These are phyloP conservation scores for Cercophora samala DNA, from an alignment of 495 filamentous ascomycete genomes.

Conservation along the genomic window DNA sequence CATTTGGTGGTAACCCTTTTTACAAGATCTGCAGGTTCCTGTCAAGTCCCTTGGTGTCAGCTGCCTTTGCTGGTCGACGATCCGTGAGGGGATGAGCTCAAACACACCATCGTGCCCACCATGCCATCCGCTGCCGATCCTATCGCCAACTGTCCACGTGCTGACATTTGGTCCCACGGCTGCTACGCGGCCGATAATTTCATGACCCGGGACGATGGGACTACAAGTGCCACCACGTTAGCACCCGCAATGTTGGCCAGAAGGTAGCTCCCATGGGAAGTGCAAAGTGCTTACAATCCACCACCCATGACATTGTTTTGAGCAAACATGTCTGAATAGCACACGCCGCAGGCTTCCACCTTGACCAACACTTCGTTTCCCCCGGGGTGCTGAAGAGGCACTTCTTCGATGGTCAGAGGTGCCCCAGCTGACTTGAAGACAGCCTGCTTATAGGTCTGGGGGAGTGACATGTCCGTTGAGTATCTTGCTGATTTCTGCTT, in stretches of 20 bases:
- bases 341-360: constrained; percentile 65
- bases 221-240: constrained; percentile 8
- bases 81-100: neutral
- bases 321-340: constrained; percentile 73
- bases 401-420: constrained; percentile 32
- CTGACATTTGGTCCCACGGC: constrained; percentile 59
- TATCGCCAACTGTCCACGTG: constrained; percentile 43
- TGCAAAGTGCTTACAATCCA: constrained; percentile 45
- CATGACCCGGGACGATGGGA: constrained; percentile 50
- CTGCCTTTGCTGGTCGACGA: neutral
- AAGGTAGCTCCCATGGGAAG: constrained; percentile 23
- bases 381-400: constrained; percentile 58
- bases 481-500: neutral
- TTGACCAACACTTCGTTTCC: constrained; percentile 69
- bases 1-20: constrained; percentile 52
- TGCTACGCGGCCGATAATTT: constrained; percentile 49
- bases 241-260: neutral
- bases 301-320: constrained; percentile 72
- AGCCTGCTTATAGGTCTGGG: constrained; percentile 53
- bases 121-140: constrained; percentile 42
- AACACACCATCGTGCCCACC: constrained; percentile 33
- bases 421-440: constrained; percentile 41
- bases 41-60: constrained; percentile 30
- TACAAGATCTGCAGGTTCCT: constrained; percentile 47
- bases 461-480: constrained; percentile 35